Conservation (phyloP, 2,329 filamentous ascomycete genomes). For the Diaporthe velutina region DNA sequence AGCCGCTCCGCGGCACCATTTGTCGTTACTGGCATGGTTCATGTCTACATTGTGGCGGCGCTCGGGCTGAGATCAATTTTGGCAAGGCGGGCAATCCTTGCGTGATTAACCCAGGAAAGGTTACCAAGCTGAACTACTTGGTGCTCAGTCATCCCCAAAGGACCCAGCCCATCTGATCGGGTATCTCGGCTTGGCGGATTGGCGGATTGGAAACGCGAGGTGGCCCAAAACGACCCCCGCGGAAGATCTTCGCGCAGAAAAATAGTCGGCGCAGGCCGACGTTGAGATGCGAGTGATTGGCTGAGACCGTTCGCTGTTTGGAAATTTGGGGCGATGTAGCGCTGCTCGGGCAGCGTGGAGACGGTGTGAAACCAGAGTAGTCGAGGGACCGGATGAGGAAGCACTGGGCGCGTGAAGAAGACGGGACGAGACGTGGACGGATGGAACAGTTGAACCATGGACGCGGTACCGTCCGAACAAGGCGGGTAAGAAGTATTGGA, state of each 20-base stretch:
- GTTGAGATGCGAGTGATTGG: background rate
- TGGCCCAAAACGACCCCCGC: too few relatives aligned
- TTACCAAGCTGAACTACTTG: background rate
- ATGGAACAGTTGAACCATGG: background rate
- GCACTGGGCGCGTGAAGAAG: background rate
- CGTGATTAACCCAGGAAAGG: background rate
- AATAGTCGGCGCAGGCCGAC: background rate
- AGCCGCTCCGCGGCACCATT: background rate
- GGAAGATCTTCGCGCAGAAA: background rate
- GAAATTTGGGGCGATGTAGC: background rate
- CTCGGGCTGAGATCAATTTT: background rate
- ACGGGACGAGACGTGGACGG: slow-evolving; percentile 1
- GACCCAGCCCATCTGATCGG: background rate
- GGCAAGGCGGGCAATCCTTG: background rate
- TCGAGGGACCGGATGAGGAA: background rate
- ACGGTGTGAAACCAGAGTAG: slow-evolving; percentile 14
- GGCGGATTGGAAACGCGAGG: background rate
- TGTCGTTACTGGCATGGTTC: background rate
- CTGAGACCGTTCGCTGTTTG: background rate
- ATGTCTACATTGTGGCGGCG: background rate
- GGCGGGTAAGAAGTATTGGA: background rate
- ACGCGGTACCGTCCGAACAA: slow-evolving; percentile 11
- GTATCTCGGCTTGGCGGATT: background rate
- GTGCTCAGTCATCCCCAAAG: too few relatives aligned
- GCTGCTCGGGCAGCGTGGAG: background rate